Percentiles rank a stretch among this genome's conserved stretches.
Conservation (phyloP, 768 basidiomycete species). For the Boletus rubescentipes region DNA sequence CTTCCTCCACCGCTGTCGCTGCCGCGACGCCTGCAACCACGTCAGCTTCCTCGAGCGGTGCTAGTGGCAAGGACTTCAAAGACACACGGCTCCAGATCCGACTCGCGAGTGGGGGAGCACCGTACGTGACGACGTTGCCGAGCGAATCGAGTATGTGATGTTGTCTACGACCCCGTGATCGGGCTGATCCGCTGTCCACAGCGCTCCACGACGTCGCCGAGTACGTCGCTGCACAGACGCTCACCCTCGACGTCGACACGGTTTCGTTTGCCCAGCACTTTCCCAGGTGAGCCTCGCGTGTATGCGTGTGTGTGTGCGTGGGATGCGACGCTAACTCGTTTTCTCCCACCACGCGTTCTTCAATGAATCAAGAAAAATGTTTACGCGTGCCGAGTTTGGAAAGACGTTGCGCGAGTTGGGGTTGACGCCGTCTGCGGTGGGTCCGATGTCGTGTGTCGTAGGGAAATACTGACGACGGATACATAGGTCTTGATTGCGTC, state of each 20-base stretch:
- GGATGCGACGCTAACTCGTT: neutral
- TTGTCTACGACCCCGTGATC: too few relatives aligned
- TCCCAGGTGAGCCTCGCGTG: constrained; percentile 60
- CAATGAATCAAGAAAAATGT: constrained; percentile 52
- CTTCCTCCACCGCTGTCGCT: constrained; percentile 23
- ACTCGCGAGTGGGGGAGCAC: constrained; percentile 72
- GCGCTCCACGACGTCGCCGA: constrained; percentile 86
- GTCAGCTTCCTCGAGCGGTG: constrained; percentile 34
- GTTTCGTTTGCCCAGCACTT: constrained; percentile 79
- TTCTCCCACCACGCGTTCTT: too few relatives aligned
- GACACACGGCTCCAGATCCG: constrained; percentile 91
- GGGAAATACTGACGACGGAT: neutral
- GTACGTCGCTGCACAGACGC: constrained; percentile 73
- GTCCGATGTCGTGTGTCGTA: neutral
- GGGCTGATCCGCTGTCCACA: constrained; percentile 27
- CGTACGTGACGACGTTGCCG: constrained; percentile 76
- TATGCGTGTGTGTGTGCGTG: neutral
- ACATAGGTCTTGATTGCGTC: constrained; percentile 55
- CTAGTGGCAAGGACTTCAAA: constrained; percentile 71
- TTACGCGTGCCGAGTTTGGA: constrained; percentile 68
- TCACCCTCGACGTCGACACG: constrained; percentile 71
- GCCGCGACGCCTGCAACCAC: constrained; percentile 29
- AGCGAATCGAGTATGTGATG: constrained; percentile 68
- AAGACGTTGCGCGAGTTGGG: constrained; percentile 81
- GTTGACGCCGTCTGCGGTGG: constrained; percentile 81